These are phyloP conservation scores for Physaria fendleri DNA, from an alignment of 345 rosid species.

Conservation along the genomic window DNA sequence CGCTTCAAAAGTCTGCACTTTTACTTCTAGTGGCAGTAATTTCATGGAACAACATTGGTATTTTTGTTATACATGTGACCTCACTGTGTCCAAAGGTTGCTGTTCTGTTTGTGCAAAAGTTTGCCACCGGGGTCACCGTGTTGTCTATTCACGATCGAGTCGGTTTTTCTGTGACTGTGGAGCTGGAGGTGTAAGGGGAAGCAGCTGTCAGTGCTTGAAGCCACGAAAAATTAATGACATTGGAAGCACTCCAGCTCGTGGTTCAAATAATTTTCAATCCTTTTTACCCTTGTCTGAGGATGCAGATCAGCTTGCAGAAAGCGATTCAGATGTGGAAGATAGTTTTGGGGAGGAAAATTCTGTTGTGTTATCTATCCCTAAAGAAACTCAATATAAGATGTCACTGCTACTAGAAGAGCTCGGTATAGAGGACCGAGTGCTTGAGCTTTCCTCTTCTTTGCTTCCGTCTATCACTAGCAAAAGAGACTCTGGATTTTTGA, in stretches of 20 bases:
- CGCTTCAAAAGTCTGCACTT: constrained; percentile 94
- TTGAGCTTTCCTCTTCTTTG: constrained; percentile 66
- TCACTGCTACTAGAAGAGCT: constrained; percentile 70
- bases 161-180: constrained; percentile 99
- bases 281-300: constrained; percentile 75
- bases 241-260: constrained; percentile 47
- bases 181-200: constrained; percentile 98
- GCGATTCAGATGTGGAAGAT: constrained; percentile 90
- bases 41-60: constrained; percentile 99
- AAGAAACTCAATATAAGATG: constrained; percentile 60
- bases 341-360: constrained; percentile 48
- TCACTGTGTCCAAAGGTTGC: constrained; percentile 93
- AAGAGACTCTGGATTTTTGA: constrained; percentile 64
- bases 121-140: constrained; percentile 98
- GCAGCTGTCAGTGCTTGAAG: constrained; percentile 94
- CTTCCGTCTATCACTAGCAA: constrained; percentile 68
- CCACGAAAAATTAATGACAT: constrained; percentile 78
- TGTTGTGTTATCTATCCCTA: constrained; percentile 54
- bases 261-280: constrained; percentile 57
- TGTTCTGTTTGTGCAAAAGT: constrained; percentile 98
- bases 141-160: constrained; percentile 95
- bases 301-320: constrained; percentile 76
- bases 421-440: constrained; percentile 64
- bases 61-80: constrained; percentile 99
- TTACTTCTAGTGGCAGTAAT: constrained; percentile 97